These are phyloP conservation scores for Saccharum hybrid DNA, from an alignment of 202 grass and related monocot genomes.

Conservation along the genomic window DNA sequence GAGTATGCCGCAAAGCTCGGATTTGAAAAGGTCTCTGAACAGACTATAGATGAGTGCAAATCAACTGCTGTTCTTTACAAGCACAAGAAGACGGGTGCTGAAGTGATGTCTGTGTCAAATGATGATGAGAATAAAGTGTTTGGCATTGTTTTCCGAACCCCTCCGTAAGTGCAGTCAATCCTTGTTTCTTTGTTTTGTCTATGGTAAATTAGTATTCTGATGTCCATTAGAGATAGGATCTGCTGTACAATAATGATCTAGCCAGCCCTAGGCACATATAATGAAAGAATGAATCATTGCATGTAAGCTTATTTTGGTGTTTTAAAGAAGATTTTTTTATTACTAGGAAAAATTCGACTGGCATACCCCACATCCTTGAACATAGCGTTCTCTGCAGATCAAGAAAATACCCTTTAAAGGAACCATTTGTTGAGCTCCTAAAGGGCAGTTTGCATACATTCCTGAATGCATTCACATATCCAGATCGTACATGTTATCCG, in stretches of 20 bases:
- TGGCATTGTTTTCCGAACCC: constrained; percentile 95
- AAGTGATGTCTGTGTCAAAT: constrained; percentile 94
- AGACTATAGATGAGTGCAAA: constrained; percentile 96
- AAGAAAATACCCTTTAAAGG: constrained; percentile 97
- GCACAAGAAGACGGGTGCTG: constrained; percentile 93
- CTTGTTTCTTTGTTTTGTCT: constrained; percentile 18
- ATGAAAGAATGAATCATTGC: constrained; percentile 8
- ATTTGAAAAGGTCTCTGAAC: constrained; percentile 86
- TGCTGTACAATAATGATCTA: constrained; percentile 28
- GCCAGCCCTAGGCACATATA: not conserved
- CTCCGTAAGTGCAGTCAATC: constrained; percentile 73
- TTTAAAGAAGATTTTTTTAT: constrained; percentile 38
- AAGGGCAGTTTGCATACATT: constrained; percentile 98
- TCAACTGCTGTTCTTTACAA: constrained; percentile 85
- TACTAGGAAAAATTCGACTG: constrained; percentile 91
- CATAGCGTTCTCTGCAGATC: constrained; percentile 98
- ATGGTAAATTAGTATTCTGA: not conserved
- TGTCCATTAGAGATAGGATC: not conserved
- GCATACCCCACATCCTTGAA: constrained; percentile 99
- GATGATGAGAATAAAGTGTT: constrained; percentile 98
- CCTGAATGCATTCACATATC: constrained; percentile 99
- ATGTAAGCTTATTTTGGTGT: constrained; percentile 34
- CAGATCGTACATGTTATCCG: constrained; percentile 97
- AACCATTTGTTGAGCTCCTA: constrained; percentile 99
- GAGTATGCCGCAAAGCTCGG: constrained; percentile 84